Evolutionary conservation across 2,329 filamentous ascomycete genomes (phyloP).

Genomic region (Chaetothyriales sp.): DNA sequence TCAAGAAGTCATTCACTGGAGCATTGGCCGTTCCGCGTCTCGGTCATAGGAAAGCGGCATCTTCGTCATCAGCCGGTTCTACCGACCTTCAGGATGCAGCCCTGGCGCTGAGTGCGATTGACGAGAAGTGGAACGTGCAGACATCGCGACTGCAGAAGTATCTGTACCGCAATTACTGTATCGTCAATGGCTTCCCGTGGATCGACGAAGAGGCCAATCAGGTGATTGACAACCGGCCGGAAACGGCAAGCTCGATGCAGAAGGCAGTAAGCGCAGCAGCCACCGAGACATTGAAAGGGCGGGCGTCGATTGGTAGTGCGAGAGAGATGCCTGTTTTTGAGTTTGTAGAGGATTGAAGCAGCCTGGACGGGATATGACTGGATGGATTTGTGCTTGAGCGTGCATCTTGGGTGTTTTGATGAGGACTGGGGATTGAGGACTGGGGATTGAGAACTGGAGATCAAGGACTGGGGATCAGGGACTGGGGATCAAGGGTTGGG

Average conservation of each 20-base stretch:
- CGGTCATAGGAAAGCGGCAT: constrained; percentile 11
- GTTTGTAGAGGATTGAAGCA: constrained; percentile 2
- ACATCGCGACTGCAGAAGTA: constrained; percentile 30
- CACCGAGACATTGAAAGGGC: constrained; percentile 3
- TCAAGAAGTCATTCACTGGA: constrained; percentile 32
- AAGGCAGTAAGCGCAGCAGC: neutral
- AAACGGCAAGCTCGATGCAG: neutral
- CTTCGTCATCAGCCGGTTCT: constrained; percentile 6
- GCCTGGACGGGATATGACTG: neutral
- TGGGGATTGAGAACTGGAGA: too few species aligned
- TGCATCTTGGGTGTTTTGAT: neutral
- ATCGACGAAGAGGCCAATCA: constrained; percentile 6
- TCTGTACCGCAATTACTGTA: constrained; percentile 33
- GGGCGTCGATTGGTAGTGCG: neutral
- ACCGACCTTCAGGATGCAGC: constrained; percentile 28
- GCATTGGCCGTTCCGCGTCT: constrained; percentile 23
- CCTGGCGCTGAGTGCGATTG: constrained; percentile 28
- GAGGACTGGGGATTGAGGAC: neutral
- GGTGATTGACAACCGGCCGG: neutral
- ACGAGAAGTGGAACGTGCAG: constrained; percentile 34
- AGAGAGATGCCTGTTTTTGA: constrained; percentile 1
- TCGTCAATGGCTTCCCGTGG: constrained; percentile 23
- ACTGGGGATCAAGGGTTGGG: too few species aligned
- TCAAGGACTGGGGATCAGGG: too few species aligned
- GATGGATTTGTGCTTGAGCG: neutral